Conservation (phyloP, 164 flowering plant species). For the Macadamia tetraphylla region DNA sequence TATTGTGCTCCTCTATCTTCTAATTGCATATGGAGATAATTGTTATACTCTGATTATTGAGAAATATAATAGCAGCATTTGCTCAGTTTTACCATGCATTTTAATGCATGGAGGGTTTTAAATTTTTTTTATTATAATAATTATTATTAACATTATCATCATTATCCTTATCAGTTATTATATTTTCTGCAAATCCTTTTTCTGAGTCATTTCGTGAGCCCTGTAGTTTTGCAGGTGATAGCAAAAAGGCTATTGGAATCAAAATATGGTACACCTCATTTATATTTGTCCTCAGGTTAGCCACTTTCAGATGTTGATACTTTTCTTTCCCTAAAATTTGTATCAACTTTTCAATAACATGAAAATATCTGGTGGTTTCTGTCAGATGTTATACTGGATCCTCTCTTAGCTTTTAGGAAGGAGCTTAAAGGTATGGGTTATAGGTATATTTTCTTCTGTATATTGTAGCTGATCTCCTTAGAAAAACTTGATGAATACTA, state of each 20-base stretch:
- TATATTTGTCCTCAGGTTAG: constrained; percentile 77
- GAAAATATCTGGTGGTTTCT: constrained; percentile 18
- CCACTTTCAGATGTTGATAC: constrained; percentile 1
- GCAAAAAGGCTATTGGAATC: constrained; percentile 89
- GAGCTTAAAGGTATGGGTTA: constrained; percentile 67
- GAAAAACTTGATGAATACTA: constrained; percentile 3
- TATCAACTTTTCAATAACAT: constrained; percentile 10
- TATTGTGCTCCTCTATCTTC: not conserved
- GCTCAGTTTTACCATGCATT: not conserved
- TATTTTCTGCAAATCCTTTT: not conserved
- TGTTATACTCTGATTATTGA: not conserved
- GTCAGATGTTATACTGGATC: constrained; percentile 89
- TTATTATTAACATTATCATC: too few relatives aligned
- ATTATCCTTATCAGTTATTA: too few relatives aligned
- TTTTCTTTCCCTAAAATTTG: not conserved
- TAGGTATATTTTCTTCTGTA: not conserved
- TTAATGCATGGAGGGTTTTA: not conserved
- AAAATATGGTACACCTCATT: constrained; percentile 83
- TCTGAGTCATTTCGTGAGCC: constrained; percentile 1
- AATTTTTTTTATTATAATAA: not conserved
- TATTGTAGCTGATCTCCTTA: not conserved
- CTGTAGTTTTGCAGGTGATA: constrained; percentile 60
- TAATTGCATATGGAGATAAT: too few relatives aligned
- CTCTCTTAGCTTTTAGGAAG: constrained; percentile 85
- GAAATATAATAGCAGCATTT: not conserved